These are phyloP conservation scores for Aegilops bicornis DNA, from an alignment of 176 grass and related monocot species.

Conservation along the genomic window DNA sequence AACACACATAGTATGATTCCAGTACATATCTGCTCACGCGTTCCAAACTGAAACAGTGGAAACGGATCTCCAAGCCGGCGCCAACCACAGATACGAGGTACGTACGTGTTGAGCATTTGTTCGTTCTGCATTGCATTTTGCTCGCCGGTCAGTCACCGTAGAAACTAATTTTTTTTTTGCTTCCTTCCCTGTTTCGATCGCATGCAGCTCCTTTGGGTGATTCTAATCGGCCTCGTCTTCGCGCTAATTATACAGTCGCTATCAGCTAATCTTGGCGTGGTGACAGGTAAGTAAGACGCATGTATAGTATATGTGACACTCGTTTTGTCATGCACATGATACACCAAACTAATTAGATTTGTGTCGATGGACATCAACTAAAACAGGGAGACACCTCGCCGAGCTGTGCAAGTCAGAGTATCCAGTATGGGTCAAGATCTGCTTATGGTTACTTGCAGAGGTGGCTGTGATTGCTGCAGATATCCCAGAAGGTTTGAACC, in stretches of 20 bases:
- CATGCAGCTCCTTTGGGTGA: conserved; percentile 83
- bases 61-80: conserved; percentile 82
- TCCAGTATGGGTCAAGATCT: conserved; percentile 54
- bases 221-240: conserved; percentile 69
- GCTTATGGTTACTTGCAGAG: conserved; percentile 71
- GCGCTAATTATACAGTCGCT: conserved; percentile 84
- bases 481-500: conserved; percentile 70
- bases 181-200: background rate
- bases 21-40: background rate
- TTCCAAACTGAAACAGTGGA: conserved; percentile 53
- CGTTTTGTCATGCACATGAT: background rate
- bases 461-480: conserved; percentile 86
- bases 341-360: background rate
- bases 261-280: conserved; percentile 79
- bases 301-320: background rate
- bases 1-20: background rate
- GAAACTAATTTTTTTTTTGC: background rate
- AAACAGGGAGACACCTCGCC: conserved; percentile 65
- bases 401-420: conserved; percentile 84
- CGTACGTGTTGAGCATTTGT: conserved; percentile 23
- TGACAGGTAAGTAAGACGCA: conserved; percentile 50
- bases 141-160: background rate
- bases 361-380: background rate
- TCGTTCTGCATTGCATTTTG: background rate
- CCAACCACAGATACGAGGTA: conserved; percentile 86